Evolutionary conservation across 768 basidiomycete genomes (phyloP).

Genomic region (Lenzites betulinus): DNA sequence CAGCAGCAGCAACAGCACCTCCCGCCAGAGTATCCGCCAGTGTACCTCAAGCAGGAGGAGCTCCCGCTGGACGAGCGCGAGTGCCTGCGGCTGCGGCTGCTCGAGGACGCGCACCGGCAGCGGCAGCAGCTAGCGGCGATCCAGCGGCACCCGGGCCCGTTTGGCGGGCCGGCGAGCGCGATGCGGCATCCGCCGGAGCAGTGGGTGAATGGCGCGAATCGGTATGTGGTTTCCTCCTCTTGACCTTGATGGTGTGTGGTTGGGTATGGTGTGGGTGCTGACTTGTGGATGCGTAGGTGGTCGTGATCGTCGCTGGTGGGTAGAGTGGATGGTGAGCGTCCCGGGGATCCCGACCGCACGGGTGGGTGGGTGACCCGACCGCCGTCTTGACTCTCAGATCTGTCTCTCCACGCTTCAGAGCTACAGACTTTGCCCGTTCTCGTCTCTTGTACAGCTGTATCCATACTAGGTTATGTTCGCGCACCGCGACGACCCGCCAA

Average conservation of each 20-base stretch:
- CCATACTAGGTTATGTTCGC: not conserved
- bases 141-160: not conserved
- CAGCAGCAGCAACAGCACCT: not conserved
- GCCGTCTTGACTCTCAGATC: too few species aligned
- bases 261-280: too few species aligned
- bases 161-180: conserved; percentile 1
- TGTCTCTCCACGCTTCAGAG: too few species aligned
- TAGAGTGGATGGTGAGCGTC: too few species aligned
- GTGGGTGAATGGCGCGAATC: conserved; percentile 7
- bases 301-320: not conserved
- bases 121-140: not conserved
- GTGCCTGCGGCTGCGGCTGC: conserved; percentile 18
- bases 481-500: not conserved
- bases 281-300: not conserved
- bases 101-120: conserved; percentile 17
- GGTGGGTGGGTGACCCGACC: too few species aligned
- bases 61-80: conserved; percentile 8
- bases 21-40: conserved; percentile 11
- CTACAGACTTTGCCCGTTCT: too few species aligned
- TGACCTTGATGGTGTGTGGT: not conserved
- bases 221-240: not conserved
- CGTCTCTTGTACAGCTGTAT: not conserved
- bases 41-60: conserved; percentile 14
- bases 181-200: conserved; percentile 3
- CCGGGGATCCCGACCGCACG: too few species aligned